phyloP scores from a whole-genome alignment of 352 stramenopile genomes.

The Globisporangium uncinulatum region DNA sequence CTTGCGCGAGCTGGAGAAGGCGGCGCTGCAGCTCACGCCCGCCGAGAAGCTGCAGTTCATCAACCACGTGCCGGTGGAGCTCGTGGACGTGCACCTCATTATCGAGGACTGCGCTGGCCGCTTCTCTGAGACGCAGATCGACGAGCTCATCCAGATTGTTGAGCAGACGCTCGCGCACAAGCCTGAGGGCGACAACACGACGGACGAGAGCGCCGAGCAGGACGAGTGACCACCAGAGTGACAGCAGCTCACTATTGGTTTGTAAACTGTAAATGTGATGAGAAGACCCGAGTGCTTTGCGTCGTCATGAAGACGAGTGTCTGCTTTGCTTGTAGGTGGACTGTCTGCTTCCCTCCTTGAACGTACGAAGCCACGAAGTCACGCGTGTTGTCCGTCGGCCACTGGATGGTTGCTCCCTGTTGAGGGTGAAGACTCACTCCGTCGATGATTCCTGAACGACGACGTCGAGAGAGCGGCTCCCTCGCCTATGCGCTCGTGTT shows the following conservation, averaged over 20 bases:
- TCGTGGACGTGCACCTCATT: constrained; percentile 82
- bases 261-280: constrained; percentile 1
- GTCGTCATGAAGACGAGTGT: too few relatives aligned
- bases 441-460: not conserved
- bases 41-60: constrained; percentile 83
- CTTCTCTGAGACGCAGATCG: constrained; percentile 72
- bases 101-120: constrained; percentile 78
- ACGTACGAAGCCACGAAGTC: too few relatives aligned
- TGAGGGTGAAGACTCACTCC: too few relatives aligned
- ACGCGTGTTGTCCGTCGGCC: too few relatives aligned
- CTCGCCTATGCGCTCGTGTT: constrained; percentile 21
- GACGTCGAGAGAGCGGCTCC: not conserved
- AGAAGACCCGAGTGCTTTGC: not conserved
- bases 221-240: constrained; percentile 3
- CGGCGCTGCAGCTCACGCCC: constrained; percentile 44
- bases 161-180: constrained; percentile 50
- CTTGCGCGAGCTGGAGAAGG: constrained; percentile 40
- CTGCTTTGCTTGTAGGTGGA: too few relatives aligned
- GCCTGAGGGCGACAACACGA: constrained; percentile 19
- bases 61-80: constrained; percentile 76
- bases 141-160: constrained; percentile 66
- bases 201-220: constrained; percentile 20
- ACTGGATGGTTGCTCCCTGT: too few relatives aligned
- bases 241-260: not conserved
- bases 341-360: too few relatives aligned